Base-by-base conservation (phyloP, 805 yeast species). In the Starmerella geochares region DNA sequence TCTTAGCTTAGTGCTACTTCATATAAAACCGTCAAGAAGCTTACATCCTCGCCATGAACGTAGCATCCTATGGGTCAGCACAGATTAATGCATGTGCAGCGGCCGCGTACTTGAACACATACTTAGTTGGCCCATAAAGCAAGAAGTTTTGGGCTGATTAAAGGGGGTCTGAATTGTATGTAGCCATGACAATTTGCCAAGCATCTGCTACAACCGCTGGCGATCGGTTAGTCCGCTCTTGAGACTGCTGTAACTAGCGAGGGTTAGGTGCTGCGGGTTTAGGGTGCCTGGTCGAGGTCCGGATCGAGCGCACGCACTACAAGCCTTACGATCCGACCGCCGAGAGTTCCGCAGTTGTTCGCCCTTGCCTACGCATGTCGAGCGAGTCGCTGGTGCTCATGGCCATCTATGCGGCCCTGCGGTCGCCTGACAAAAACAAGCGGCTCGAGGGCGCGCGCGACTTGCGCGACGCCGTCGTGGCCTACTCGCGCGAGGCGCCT, bases 401-500 rank as follows among this genome's bases (percentile, higher is more conserved):
- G 52, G 60, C 62, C 48, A 60, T 60, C 28, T 60, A 59, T 36
- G 42, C 58, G 47, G 62, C 62, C 21, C 56, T 60, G 37, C 54
- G 57, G 40, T 53, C 62, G 33, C 54, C 58, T 10, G 60, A 58
- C 28, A 49, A 51, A 42, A 57, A 59, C 16, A 64, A 64, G 27
- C 61, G 62, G 51, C 54, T 61, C 20, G 64, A 63, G 19, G 85
- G 87, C 6, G 90, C 94, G 0, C 68, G 70, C 19, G 92, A 85
- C 57, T 71, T 90, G 47, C 72, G 83, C 42, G 77, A 75, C 29
- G 81, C 85, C 55, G 72, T 90, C 48, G 76, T 79, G 5, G 73
- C 84, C 0, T 75, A 84, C 11, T 83, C 92, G 1, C 76, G 94
- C 44, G 96, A 88, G 60, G 72, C 81, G 19, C 79, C 84, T 1